Evolutionary conservation across 1,284 basidiomycete species (phyloP), one percentile per base, ranked within the genome.

Genomic region (Abortiporus biennis): DNA sequence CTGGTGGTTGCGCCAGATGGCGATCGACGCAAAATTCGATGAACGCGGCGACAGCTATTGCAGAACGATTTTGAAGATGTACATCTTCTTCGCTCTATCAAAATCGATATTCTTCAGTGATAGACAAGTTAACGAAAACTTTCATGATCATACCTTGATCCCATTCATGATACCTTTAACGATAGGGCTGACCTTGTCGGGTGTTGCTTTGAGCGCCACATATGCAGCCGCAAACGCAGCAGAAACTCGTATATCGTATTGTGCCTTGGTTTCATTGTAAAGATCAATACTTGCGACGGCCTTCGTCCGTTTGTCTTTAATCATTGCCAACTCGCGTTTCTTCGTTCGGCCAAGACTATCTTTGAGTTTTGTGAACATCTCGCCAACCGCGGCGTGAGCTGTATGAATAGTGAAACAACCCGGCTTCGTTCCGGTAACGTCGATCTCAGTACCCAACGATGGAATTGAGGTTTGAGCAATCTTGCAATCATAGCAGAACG

Each of bases 101-200:
- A 12, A 47, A 47, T 35, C 11, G 33, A 8, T 11, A 8, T 16
- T 16, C 55, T 36, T 57, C 35, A 40, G 19, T 23, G 32, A 39
- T 34, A 29, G 4, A 29, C 3, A 5, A 20, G 30, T 24, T 3
- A 19, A 22, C 12, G 6, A 38, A 16, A 5, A 17, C 24, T 39
- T 31, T 22, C 16, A 27, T 12, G 22, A 20, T 46, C 71, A 41
- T 38, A 88, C 92, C 78, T 98, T 99, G 68, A 99, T 86, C 27
- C 92, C 92, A 51, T 95, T 96, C 88, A 98, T 99, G 51, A 99
- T 83, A 29, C 91, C 92, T 63, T 96, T 92, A 41, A 99, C 93
- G 35, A 99, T 83, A 0, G 89, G 95, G 51, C 92, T 97, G 48
- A 99, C 84, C 68, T 98, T 99, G 49, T 91, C 80, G 0, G 94